These are phyloP conservation scores for Mortierella sp. DNA, from an alignment of 371 early-diverging fungal species.

Conservation along the genomic window DNA sequence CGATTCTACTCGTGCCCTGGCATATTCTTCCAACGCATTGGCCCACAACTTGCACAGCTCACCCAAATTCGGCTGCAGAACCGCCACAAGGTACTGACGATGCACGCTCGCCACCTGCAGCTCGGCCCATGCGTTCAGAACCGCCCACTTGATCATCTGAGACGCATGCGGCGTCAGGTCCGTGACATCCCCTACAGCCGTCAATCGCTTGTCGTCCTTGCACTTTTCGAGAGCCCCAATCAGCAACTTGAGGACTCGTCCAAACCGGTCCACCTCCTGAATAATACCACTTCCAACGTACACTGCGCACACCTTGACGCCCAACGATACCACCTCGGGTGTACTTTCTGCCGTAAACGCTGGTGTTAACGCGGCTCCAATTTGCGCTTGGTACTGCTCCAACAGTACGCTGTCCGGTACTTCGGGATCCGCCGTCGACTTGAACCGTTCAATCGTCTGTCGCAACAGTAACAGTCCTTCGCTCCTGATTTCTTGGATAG, in stretches of 20 bases:
- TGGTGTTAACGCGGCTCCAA: conserved; percentile 88
- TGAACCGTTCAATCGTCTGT: conserved; percentile 79
- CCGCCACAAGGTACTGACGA: conserved; percentile 67
- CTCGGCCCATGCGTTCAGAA: conserved; percentile 87
- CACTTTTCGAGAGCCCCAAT: conserved; percentile 77
- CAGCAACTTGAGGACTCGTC: conserved; percentile 78
- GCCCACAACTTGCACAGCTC: conserved; percentile 70
- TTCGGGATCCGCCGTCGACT: conserved; percentile 80
- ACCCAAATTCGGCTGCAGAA: conserved; percentile 72
- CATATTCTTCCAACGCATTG: conserved; percentile 68
- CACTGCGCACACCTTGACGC: conserved; percentile 84
- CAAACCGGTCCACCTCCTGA: conserved; percentile 79
- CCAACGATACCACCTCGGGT: conserved; percentile 81
- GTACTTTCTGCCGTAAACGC: conserved; percentile 84
- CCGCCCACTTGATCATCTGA: conserved; percentile 82
- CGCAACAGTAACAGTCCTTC: conserved; percentile 80
- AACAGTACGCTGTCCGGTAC: conserved; percentile 80
- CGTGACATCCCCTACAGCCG: conserved; percentile 68
- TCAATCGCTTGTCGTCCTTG: conserved; percentile 67
- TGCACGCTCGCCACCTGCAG: conserved; percentile 72
- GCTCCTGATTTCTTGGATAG: conserved; percentile 80
- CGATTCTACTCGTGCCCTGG: conserved; percentile 66
- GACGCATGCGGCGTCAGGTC: conserved; percentile 76
- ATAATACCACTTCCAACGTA: conserved; percentile 89
- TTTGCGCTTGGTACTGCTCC: conserved; percentile 92